Conservation (phyloP, 2,329 filamentous ascomycete genomes). For the Balansia obtecta region DNA sequence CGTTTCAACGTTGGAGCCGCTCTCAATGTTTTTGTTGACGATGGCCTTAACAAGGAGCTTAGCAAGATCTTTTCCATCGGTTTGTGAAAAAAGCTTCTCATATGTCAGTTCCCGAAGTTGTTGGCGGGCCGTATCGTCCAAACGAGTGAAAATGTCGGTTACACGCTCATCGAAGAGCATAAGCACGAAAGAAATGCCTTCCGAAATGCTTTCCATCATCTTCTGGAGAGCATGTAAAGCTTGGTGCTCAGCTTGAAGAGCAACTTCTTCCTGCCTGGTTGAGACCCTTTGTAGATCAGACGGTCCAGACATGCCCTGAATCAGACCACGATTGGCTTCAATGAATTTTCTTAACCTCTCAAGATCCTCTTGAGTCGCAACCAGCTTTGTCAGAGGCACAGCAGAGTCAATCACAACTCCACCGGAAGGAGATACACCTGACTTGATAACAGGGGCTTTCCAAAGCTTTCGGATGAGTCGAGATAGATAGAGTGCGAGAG, state of each 20-base stretch:
- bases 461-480: constrained; percentile 82
- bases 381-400: constrained; percentile 55
- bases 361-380: constrained; percentile 66
- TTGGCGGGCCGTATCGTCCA: constrained; percentile 58
- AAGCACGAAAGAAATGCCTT: constrained; percentile 91
- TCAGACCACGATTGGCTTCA: constrained; percentile 75
- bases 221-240: constrained; percentile 77
- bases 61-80: constrained; percentile 73
- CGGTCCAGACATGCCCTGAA: constrained; percentile 86
- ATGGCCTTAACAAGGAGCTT: constrained; percentile 95
- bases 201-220: constrained; percentile 80
- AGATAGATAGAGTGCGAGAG: constrained; percentile 75
- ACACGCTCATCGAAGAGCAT: constrained; percentile 92
- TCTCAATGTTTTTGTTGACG: constrained; percentile 94
- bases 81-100: constrained; percentile 72
- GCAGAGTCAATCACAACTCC: constrained; percentile 54
- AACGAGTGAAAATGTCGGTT: constrained; percentile 68
- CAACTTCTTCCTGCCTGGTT: constrained; percentile 81
- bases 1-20: constrained; percentile 92
- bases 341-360: constrained; percentile 72
- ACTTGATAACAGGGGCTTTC: constrained; percentile 63
- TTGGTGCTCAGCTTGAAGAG: constrained; percentile 86
- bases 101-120: constrained; percentile 70
- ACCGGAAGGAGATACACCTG: constrained; percentile 37
- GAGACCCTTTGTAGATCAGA: constrained; percentile 67